Base-by-base conservation (phyloP, 139 green algal species). In the Deuterostichococcus epilithicus region DNA sequence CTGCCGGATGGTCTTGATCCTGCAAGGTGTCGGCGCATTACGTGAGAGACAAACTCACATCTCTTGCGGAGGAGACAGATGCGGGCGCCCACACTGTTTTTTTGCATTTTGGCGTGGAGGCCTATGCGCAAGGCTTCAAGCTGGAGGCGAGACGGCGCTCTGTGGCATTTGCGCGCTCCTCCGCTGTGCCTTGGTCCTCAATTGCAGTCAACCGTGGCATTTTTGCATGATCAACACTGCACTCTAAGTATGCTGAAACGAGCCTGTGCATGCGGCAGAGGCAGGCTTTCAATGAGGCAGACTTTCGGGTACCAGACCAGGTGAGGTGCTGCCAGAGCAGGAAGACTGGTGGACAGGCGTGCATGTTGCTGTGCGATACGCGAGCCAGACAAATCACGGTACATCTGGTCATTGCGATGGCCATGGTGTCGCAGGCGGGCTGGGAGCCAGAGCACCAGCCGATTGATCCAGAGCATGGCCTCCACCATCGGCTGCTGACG, bases 241-340 rank as follows among this genome's bases (percentile, higher is more conserved):
- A 63, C 18, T 25, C 52, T 63, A 20, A 28, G 52, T 23, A n/a
- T 3, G 26, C 18, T 63, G 8, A 28, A 71, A 26, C 26, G 5
- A 2, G 22, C 26, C 10, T 37, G 22, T 38, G 66, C 28, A 38
- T 66, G 52, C 15, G 23, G 63, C 68, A 73, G 68, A 26, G 25
- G 22, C 35, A 73, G 67, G 74, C 65, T 0, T 66, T 67, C 63
- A 79, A 79, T 73, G 74, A 79, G 36, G 65, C 74, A 5, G 67
- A 45, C 38, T 79, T 79, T 5, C 38, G 74, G 68, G 37, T 67
- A 3, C 65, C 74, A 58, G 74, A 79, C n/a, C 18, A 67, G n/a
- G n/a, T n/a, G n/a, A n/a, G n/a, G n/a, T n/a, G n/a, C n/a, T n/a
- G n/a, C n/a, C n/a, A n/a, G n/a, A n/a, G n/a, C n/a, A n/a, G n/a